Percentiles rank a stretch among this genome's conserved stretches.
These are phyloP conservation scores for Pseudogymnoascus verrucosus DNA, from an alignment of 2,329 filamentous ascomycete species.

Conservation along the genomic window DNA sequence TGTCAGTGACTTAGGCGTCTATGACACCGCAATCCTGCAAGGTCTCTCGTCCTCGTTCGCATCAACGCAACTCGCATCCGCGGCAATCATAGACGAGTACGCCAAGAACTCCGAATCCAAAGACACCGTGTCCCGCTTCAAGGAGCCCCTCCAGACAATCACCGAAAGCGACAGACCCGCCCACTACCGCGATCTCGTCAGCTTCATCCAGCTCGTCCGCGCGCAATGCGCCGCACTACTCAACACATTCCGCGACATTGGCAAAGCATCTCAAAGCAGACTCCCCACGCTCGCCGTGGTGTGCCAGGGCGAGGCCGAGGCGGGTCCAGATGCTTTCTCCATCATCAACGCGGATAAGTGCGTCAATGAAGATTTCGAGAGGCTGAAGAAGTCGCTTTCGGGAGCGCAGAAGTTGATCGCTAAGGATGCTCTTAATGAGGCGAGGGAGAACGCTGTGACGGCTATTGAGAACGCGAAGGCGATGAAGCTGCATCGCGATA, in stretches of 20 bases:
- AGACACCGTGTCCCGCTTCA: slow-evolving; percentile 50
- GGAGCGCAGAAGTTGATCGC: slow-evolving; percentile 83
- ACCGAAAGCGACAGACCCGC: slow-evolving; percentile 73
- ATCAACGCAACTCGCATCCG: slow-evolving; percentile 76
- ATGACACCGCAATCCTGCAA: slow-evolving; percentile 56
- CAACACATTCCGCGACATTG: slow-evolving; percentile 85
- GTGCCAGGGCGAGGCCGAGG: slow-evolving; percentile 86
- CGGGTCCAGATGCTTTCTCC: slow-evolving; percentile 87
- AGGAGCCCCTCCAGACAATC: slow-evolving; percentile 60
- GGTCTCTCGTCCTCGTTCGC: slow-evolving; percentile 67
- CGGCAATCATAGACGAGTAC: slow-evolving; percentile 83
- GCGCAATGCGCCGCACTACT: slow-evolving; percentile 87
- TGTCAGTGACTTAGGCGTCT: slow-evolving; percentile 50
- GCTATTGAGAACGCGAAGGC: slow-evolving; percentile 73
- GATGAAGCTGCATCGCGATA: slow-evolving; percentile 74
- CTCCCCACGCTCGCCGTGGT: slow-evolving; percentile 79
- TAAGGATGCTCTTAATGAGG: slow-evolving; percentile 68
- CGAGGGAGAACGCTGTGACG: slow-evolving; percentile 58
- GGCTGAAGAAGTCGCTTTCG: slow-evolving; percentile 78
- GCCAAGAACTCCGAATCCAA: slow-evolving; percentile 51
- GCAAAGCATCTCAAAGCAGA: slow-evolving; percentile 66
- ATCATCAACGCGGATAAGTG: slow-evolving; percentile 82
- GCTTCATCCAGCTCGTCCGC: slow-evolving; percentile 79
- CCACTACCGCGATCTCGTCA: slow-evolving; percentile 84
- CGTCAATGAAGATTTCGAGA: slow-evolving; percentile 75